Percentiles rank a stretch among this genome's conserved stretches.
Evolutionary conservation across 2,329 filamentous ascomycete genomes (phyloP).

Genomic region (Alternaria solani): DNA sequence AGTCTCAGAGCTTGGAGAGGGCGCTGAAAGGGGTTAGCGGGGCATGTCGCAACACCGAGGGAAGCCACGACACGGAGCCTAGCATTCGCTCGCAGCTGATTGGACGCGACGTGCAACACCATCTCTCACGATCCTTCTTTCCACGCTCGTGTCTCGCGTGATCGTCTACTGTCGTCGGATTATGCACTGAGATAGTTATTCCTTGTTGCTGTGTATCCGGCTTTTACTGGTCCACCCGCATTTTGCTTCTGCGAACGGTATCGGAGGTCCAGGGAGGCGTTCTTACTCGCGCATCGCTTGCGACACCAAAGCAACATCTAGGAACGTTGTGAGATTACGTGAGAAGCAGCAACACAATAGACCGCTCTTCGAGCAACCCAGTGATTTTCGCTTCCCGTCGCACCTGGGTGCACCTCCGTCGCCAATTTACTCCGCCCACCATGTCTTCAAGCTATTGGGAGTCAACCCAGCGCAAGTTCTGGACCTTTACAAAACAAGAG

Average conservation of each 20-base stretch:
- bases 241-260: neutral
- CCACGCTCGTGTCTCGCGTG: neutral
- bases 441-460: slow-evolving; percentile 99
- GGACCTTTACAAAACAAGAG: slow-evolving; percentile 87
- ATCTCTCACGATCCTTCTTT: neutral
- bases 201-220: neutral
- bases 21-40: slow-evolving; percentile 35
- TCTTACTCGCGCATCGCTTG: neutral
- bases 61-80: slow-evolving; percentile 19
- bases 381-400: neutral
- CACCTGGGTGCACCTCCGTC: neutral
- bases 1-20: slow-evolving; percentile 32
- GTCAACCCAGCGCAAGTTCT: slow-evolving; percentile 87
- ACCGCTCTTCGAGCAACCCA: neutral
- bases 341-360: neutral
- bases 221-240: neutral
- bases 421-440: slow-evolving; percentile 3
- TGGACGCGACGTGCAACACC: slow-evolving; percentile 14
- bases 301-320: neutral
- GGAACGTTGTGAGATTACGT: neutral
- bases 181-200: neutral
- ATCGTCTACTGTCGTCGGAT: neutral
- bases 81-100: slow-evolving; percentile 27
- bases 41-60: slow-evolving; percentile 22
- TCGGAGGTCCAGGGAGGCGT: neutral